These are phyloP conservation scores for Pyricularia grisea DNA, from an alignment of 2,329 filamentous ascomycete species.

Conservation along the genomic window DNA sequence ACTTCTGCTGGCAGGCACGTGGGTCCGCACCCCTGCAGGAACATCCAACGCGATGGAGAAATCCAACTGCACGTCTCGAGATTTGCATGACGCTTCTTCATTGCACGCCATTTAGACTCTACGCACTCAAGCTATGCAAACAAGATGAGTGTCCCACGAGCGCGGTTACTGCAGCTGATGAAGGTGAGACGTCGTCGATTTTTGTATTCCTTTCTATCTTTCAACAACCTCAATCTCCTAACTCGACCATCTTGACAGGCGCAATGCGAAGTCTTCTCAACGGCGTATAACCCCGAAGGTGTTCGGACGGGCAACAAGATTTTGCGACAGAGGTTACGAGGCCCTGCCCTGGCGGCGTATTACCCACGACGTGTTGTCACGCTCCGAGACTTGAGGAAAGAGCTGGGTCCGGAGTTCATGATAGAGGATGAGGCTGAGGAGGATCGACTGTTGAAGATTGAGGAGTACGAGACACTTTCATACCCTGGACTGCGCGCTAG, in stretches of 20 bases:
- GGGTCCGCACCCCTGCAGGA: not conserved
- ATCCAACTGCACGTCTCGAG: not conserved
- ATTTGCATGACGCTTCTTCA: not conserved
- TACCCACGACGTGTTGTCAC: constrained; percentile 71
- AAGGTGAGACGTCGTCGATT: constrained; percentile 45
- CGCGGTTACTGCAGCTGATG: constrained; percentile 61
- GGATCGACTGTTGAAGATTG: constrained; percentile 68
- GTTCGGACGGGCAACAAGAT: constrained; percentile 85
- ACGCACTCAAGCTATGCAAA: constrained; percentile 17
- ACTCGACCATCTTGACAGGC: constrained; percentile 38
- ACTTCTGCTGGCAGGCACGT: not conserved
- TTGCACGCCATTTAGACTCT: not conserved
- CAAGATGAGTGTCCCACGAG: constrained; percentile 54
- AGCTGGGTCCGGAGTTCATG: constrained; percentile 56
- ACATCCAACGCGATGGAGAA: not conserved
- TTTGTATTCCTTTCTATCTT: not conserved
- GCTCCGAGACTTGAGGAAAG: constrained; percentile 62
- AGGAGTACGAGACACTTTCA: constrained; percentile 37
- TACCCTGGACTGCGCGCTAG: not conserved
- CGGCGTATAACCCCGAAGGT: constrained; percentile 78
- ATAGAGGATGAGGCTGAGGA: constrained; percentile 69
- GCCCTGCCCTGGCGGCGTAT: constrained; percentile 76
- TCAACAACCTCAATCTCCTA: not conserved
- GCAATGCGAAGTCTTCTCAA: constrained; percentile 87
- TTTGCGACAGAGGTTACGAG: constrained; percentile 76